Percentiles rank a stretch among this genome's conserved stretches.
Conservation (phyloP, 352 stramenopile genomes). For the Pythium folliculosum region DNA sequence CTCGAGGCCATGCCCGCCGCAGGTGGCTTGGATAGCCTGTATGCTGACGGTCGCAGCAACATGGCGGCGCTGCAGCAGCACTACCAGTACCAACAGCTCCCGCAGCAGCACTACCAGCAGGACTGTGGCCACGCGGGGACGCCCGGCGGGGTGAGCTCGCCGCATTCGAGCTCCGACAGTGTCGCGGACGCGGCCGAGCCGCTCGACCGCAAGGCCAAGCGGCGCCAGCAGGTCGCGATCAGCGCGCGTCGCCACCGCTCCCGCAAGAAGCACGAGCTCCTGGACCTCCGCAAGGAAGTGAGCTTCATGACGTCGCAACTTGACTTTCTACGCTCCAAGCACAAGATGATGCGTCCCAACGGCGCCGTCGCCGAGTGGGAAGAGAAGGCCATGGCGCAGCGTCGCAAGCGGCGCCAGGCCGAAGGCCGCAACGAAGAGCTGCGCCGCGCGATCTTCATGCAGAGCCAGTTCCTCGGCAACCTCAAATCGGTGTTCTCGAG, state of each 20-base stretch:
- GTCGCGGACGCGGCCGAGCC: conserved; percentile 28
- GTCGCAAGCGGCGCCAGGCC: conserved; percentile 39
- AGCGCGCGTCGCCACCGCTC: conserved; percentile 51
- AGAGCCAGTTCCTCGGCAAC: conserved; percentile 44
- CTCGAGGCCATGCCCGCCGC: conserved; percentile 15
- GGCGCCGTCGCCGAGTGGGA: conserved; percentile 39
- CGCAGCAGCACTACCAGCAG: conserved; percentile 1
- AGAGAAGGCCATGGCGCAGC: conserved; percentile 43
- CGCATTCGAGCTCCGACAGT: conserved; percentile 30
- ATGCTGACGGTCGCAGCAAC: neutral
- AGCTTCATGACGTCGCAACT: conserved; percentile 40
- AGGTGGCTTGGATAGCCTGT: neutral
- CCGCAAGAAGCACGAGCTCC: conserved; percentile 59
- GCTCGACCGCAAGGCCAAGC: conserved; percentile 47
- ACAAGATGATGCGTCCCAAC: conserved; percentile 37
- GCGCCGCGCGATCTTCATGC: conserved; percentile 45
- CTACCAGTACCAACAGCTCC: conserved; percentile 9
- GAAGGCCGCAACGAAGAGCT: conserved; percentile 50
- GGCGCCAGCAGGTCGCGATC: conserved; percentile 49
- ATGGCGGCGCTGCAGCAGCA: conserved; percentile 12
- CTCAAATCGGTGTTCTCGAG: conserved; percentile 43
- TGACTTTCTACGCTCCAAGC: conserved; percentile 35
- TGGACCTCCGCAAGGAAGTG: conserved; percentile 49
- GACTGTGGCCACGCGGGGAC: neutral
- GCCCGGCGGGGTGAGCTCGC: conserved; percentile 5